Evolutionary conservation across 2,329 filamentous ascomycete genomes (phyloP).

Genomic region (Amylocarpus encephaloides): DNA sequence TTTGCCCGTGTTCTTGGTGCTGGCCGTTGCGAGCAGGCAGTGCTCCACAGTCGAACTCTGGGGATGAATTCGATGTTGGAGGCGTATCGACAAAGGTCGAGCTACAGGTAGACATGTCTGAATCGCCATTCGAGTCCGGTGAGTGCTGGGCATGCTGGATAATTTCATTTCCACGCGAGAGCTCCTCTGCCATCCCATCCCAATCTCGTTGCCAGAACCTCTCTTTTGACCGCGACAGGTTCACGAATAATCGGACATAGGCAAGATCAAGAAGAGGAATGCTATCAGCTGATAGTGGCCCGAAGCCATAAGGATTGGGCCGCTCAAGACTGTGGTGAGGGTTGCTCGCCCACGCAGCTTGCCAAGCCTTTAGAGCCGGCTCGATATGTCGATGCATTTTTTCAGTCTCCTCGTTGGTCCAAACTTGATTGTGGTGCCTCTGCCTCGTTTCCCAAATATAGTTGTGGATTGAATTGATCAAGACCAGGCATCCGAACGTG

Average conservation of each 20-base stretch:
- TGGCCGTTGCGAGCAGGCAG: constrained; percentile 21
- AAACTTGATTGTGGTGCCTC: constrained; percentile 77
- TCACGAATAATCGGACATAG: constrained; percentile 87
- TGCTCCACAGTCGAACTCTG: constrained; percentile 28
- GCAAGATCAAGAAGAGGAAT: constrained; percentile 88
- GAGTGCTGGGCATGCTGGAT: constrained; percentile 65
- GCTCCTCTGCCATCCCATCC: constrained; percentile 82
- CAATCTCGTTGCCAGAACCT: constrained; percentile 92
- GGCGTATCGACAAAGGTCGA: constrained; percentile 46
- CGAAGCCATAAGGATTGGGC: constrained; percentile 74
- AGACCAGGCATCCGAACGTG: constrained; percentile 82
- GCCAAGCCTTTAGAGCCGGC: constrained; percentile 89
- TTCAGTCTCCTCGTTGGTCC: constrained; percentile 89
- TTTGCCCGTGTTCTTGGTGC: constrained; percentile 26
- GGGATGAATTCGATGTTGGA: constrained; percentile 44
- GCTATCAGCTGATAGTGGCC: constrained; percentile 81
- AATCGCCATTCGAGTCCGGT: constrained; percentile 39
- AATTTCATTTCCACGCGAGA: constrained; percentile 71
- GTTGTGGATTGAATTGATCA: constrained; percentile 94
- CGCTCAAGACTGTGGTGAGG: constrained; percentile 77
- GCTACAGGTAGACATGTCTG: constrained; percentile 41
- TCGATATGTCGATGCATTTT: constrained; percentile 95
- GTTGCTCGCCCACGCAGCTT: constrained; percentile 83
- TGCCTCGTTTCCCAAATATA: constrained; percentile 98
- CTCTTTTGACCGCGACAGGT: constrained; percentile 86